A percentile compares a stretch with the other conserved stretches of the same genome.
phyloP scores from a whole-genome alignment of 805 yeast genomes.

The Danielozyma ontarioensis region DNA sequence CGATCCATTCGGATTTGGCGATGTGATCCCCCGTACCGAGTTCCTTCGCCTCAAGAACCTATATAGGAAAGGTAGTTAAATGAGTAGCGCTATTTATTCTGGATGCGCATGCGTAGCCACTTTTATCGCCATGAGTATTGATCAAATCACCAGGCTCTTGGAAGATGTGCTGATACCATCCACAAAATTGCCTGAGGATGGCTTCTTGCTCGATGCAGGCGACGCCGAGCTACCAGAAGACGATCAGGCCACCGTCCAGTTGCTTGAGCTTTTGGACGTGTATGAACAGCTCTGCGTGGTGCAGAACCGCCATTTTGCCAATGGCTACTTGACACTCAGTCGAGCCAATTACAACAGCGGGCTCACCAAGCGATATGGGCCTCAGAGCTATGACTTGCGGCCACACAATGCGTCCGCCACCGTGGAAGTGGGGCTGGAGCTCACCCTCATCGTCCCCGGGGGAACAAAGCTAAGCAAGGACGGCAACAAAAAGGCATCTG shows the following conservation, averaged over 20 bases:
- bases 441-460: too few species aligned
- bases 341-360: slow-evolving; percentile 39
- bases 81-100: slow-evolving; percentile 2
- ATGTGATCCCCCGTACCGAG: slow-evolving; percentile 41
- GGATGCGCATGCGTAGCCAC: not conserved
- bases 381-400: slow-evolving; percentile 37
- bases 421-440: slow-evolving; percentile 7
- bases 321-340: slow-evolving; percentile 38
- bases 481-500: not conserved
- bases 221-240: not conserved
- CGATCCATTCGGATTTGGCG: slow-evolving; percentile 39
- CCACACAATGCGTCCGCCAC: slow-evolving; percentile 20
- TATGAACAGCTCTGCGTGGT: slow-evolving; percentile 25
- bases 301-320: slow-evolving; percentile 16
- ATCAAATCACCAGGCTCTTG: not conserved
- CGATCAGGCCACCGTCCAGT: slow-evolving; percentile 5
- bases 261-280: slow-evolving; percentile 26
- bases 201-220: not conserved
- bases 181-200: slow-evolving; percentile 1
- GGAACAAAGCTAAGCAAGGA: too few species aligned
- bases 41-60: slow-evolving; percentile 36
- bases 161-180: not conserved
- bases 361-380: slow-evolving; percentile 29
- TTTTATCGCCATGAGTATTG: not conserved
- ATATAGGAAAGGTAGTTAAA: too few species aligned